phyloP scores from a whole-genome alignment of 1,139 yeast genomes.

The Trichomonascaceae sp. region DNA sequence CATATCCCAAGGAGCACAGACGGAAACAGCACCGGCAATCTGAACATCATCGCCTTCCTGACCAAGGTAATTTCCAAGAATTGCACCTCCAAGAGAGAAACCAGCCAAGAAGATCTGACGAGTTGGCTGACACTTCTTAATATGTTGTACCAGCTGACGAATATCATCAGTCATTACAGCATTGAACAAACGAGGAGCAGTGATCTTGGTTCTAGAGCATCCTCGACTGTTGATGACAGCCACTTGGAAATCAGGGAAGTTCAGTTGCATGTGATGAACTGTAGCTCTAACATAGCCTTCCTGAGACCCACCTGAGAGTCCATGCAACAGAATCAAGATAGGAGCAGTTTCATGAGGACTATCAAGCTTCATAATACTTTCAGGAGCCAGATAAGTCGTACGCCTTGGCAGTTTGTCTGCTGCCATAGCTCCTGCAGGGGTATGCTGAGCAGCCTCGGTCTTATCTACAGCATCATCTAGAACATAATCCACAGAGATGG shows the following conservation, averaged over 20 bases:
- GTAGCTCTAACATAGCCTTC: conserved; percentile 74
- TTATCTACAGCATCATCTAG: conserved; percentile 43
- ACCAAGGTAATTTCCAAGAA: conserved; percentile 74
- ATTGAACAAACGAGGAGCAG: conserved; percentile 68
- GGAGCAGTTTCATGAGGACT: conserved; percentile 45
- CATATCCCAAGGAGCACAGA: conserved; percentile 86
- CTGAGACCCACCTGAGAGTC: conserved; percentile 88
- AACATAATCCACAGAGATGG: conserved; percentile 73
- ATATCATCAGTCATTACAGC: conserved; percentile 74
- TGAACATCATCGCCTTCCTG: conserved; percentile 49
- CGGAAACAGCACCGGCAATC: conserved; percentile 58
- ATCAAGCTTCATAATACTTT: conserved; percentile 38
- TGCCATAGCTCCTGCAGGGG: conserved; percentile 47
- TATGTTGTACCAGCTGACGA: conserved; percentile 48
- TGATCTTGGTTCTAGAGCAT: conserved; percentile 74
- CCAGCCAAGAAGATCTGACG: conserved; percentile 76
- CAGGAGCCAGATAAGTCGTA: conserved; percentile 59
- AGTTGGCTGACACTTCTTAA: conserved; percentile 55
- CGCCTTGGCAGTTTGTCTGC: conserved; percentile 76
- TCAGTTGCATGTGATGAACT: conserved; percentile 23
- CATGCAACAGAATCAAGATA: conserved; percentile 67
- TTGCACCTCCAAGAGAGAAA: conserved; percentile 81
- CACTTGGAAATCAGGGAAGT: conserved; percentile 44
- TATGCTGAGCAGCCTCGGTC: conserved; percentile 41
- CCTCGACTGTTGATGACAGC: conserved; percentile 81